These are phyloP conservation scores for Candida boleticola DNA, from an alignment of 805 yeast genomes.

Conservation along the genomic window DNA sequence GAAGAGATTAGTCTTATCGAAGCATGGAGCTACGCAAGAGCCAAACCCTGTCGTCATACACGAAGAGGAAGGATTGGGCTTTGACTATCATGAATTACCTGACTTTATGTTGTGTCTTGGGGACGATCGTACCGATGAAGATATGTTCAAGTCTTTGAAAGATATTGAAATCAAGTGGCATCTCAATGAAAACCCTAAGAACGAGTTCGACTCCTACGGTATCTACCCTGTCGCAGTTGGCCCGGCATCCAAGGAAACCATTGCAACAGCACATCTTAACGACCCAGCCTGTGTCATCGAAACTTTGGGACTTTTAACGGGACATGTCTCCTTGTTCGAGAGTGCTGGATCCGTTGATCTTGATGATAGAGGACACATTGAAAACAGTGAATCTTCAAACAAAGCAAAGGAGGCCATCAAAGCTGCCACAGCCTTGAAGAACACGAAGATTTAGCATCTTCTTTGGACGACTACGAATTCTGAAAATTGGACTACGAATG, in stretches of 20 bases:
- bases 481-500: too few relatives aligned
- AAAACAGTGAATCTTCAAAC: slow-evolving; percentile 43
- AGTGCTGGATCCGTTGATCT: slow-evolving; percentile 73
- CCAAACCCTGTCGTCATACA: slow-evolving; percentile 21
- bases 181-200: slow-evolving; percentile 36
- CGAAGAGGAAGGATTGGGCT: slow-evolving; percentile 19
- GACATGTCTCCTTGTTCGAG: slow-evolving; percentile 75
- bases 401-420: slow-evolving; percentile 38
- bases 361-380: slow-evolving; percentile 75
- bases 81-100: slow-evolving; percentile 52
- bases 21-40: slow-evolving; percentile 56
- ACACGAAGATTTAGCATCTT: too few relatives aligned
- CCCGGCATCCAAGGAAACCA: slow-evolving; percentile 82
- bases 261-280: slow-evolving; percentile 79
- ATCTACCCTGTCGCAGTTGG: slow-evolving; percentile 89
- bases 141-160: slow-evolving; percentile 83
- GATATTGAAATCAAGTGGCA: slow-evolving; percentile 57
- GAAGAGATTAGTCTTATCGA: slow-evolving; percentile 64
- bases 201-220: slow-evolving; percentile 55
- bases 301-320: slow-evolving; percentile 74
- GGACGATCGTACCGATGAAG: slow-evolving; percentile 96
- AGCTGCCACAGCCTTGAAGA: slow-evolving; percentile 20
- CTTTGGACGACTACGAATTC: too few relatives aligned
- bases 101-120: slow-evolving; percentile 90
- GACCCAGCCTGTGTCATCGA: slow-evolving; percentile 85